Conservation (phyloP, 768 basidiomycete genomes). For the Mycena amicta region DNA sequence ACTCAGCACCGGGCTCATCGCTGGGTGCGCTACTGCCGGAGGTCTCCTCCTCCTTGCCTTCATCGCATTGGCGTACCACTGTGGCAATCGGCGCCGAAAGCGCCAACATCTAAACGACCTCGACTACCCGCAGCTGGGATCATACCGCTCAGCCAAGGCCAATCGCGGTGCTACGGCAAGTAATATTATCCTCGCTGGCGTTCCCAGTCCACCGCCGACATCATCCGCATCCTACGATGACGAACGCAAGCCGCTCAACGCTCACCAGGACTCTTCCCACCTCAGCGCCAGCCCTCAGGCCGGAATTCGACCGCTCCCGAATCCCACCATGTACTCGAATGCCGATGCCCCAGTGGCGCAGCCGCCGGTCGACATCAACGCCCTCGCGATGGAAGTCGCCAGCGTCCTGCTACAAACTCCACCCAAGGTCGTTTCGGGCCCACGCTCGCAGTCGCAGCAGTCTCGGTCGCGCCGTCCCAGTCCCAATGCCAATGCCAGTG, state of each 20-base stretch:
- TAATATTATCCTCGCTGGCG: no score
- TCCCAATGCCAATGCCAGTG: background rate
- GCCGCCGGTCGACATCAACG: constrained; percentile 24
- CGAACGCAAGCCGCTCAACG: background rate
- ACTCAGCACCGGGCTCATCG: constrained; percentile 22
- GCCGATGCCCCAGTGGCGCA: no score
- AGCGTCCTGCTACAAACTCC: constrained; percentile 28
- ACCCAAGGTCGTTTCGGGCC: constrained; percentile 3
- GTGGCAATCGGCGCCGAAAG: constrained; percentile 8
- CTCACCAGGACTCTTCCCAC: background rate
- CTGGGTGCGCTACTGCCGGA: constrained; percentile 27
- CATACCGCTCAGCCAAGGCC: constrained; percentile 15
- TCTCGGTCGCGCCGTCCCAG: background rate
- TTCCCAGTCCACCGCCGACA: background rate
- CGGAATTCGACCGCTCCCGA: no score
- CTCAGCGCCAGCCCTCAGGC: no score
- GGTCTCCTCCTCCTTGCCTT: constrained; percentile 15
- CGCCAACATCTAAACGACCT: background rate
- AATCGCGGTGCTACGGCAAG: background rate
- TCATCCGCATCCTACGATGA: background rate
- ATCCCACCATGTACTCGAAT: no score
- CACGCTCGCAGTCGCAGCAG: background rate
- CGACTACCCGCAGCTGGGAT: constrained; percentile 18
- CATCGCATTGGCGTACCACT: constrained; percentile 9
- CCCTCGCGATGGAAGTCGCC: constrained; percentile 35